phyloP scores from a whole-genome alignment of 352 stramenopile genomes.

The Phytophthora boehmeriae region DNA sequence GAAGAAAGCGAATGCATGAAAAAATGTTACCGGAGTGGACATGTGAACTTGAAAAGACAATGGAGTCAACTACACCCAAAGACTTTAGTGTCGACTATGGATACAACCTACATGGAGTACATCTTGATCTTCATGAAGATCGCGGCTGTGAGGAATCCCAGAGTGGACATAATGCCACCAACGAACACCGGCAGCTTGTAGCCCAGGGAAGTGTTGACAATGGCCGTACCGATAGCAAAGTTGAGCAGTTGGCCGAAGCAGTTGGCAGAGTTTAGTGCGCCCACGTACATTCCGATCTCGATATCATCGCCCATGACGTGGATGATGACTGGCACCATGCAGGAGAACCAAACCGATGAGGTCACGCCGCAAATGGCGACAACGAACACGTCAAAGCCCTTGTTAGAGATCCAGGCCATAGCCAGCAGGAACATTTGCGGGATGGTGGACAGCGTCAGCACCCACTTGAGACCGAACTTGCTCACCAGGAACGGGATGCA shows the following conservation, averaged over 20 bases:
- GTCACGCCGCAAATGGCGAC: constrained; percentile 45
- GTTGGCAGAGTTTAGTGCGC: constrained; percentile 63
- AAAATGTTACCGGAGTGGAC: too few species aligned
- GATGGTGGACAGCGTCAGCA: constrained; percentile 27
- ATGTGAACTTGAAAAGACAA: too few species aligned
- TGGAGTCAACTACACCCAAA: too few species aligned
- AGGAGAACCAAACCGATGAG: constrained; percentile 39
- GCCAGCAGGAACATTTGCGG: constrained; percentile 49
- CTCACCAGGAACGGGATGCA: constrained; percentile 39
- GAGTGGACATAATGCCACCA: constrained; percentile 20
- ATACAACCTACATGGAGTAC: constrained; percentile 51
- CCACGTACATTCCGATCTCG: constrained; percentile 41
- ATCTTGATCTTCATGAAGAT: constrained; percentile 64
- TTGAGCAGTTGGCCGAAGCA: constrained; percentile 41
- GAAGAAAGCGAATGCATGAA: too few species aligned
- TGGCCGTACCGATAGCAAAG: constrained; percentile 21
- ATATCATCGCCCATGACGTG: constrained; percentile 28
- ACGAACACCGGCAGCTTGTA: constrained; percentile 43
- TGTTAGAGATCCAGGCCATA: constrained; percentile 46
- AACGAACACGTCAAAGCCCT: constrained; percentile 39
- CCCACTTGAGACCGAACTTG: constrained; percentile 46
- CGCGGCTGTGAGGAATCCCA: constrained; percentile 47
- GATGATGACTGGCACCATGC: constrained; percentile 21
- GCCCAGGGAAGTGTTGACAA: constrained; percentile 37
- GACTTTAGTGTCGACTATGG: too few species aligned